Evolutionary conservation across 768 basidiomycete genomes (phyloP).

Genomic region (Clitopilus passeckerianus): DNA sequence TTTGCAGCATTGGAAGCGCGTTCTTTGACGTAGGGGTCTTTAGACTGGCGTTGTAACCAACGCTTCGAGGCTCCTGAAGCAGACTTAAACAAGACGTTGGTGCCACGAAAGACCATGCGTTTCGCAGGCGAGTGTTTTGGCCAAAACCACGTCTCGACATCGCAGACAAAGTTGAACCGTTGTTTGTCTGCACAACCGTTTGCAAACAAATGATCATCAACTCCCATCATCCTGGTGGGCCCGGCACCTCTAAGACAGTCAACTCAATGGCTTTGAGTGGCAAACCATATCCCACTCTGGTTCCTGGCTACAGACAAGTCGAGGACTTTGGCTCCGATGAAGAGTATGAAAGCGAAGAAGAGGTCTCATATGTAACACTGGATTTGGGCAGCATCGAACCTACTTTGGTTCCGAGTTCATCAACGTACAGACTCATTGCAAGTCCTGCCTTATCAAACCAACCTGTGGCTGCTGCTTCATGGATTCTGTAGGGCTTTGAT

Average conservation of each 20-base stretch:
- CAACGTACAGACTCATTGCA: conserved; percentile 71
- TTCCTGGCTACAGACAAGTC: conserved; percentile 62
- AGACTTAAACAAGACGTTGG: background rate
- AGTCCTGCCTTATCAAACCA: conserved; percentile 20
- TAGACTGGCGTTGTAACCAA: conserved; percentile 68
- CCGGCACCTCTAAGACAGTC: background rate
- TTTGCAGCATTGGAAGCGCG: conserved; percentile 24
- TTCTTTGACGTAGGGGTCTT: conserved; percentile 66
- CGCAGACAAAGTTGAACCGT: background rate
- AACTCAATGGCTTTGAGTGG: background rate
- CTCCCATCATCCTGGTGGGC: background rate
- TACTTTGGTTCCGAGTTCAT: conserved; percentile 66
- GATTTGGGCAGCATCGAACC: conserved; percentile 73
- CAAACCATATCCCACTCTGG: background rate
- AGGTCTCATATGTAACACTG: conserved; percentile 66
- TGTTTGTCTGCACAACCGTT: background rate
- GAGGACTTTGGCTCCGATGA: conserved; percentile 64
- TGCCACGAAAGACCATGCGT: background rate
- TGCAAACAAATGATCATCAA: background rate
- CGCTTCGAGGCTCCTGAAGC: conserved; percentile 29
- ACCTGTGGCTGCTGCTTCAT: background rate
- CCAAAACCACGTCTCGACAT: background rate
- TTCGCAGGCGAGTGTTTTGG: background rate
- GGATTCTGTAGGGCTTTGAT: conserved; percentile 56
- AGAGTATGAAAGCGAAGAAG: conserved; percentile 56